Base-by-base conservation (phyloP, 2,329 filamentous ascomycete species). In the Allantophomopsis lycopodina region DNA sequence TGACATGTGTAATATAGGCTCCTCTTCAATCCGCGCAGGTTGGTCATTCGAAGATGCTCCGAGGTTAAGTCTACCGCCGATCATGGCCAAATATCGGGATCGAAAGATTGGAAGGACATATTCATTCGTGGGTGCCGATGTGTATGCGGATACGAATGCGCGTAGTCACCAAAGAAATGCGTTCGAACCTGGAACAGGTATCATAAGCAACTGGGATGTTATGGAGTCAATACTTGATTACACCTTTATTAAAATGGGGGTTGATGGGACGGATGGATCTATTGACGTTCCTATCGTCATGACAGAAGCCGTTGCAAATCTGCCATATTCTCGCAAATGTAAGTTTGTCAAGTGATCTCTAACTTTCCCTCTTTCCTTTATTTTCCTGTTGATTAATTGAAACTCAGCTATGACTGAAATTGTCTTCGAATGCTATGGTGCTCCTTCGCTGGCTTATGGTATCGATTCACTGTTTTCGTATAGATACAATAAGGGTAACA, bases 391-490 rank as follows among this genome's bases (percentile, higher is more conserved):
- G 18, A 28, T 8, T 28, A 28, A 28, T 12, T 3, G 23, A 12
- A 10, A 28, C 7, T 28, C 48, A 94, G 86, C 84, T 50, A 96
- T 96, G 89, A 94, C 84, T 34, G 91, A 98, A 56, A 89, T 96
- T 40, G 67, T 98, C 10, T 98, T 96, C 58, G 91, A 98, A 60
- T 93, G 87, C 61, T 98, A 98, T 59, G 76, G 77, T 43, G 88
- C 84, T 10, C 89, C 91, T 0, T 89, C 85, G 2, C 71, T 95
- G 18, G 83, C 88, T 14, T 95, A 91, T 60, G 91, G 91, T 38
- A 88, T 98, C 62, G 91, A 98, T 60, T 93, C 88, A 10, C 73
- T 98, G 23, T 98, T 98, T 64, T 93, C 89, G 15, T 98, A 94
- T 64, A 72, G 80, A 45, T 83, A 94, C 64, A 98, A 98, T 57